Percentiles rank a stretch among this genome's conserved stretches.
phyloP scores from a whole-genome alignment of 176 grass and related monocot species.

The Thalia dealbata region DNA sequence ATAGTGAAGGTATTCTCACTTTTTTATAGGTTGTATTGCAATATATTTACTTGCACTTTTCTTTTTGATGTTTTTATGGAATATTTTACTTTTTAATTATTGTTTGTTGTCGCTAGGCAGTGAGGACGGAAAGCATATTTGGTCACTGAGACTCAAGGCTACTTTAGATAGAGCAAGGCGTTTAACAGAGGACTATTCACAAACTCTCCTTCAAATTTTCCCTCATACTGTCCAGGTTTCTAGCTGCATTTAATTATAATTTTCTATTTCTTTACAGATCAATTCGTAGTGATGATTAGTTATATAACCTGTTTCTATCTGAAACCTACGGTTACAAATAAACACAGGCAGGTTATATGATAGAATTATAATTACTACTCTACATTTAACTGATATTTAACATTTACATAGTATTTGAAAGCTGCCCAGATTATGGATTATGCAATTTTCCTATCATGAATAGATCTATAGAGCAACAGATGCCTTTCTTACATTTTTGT shows the following conservation, averaged over 20 bases:
- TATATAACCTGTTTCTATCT: not conserved
- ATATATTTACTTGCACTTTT: not conserved
- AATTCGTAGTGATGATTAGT: not conserved
- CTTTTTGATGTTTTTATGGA: not conserved
- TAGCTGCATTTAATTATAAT: not conserved
- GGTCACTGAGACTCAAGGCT: slow-evolving; percentile 82
- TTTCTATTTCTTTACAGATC: not conserved
- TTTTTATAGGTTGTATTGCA: not conserved
- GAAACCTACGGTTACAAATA: not conserved
- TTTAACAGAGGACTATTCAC: slow-evolving; percentile 91
- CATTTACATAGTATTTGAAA: not conserved
- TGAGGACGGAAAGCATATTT: slow-evolving; percentile 83
- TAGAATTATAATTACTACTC: not conserved
- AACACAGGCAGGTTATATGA: not conserved
- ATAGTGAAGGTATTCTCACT: slow-evolving; percentile 59
- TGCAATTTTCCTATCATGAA: not conserved
- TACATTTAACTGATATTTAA: not conserved
- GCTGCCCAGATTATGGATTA: not conserved
- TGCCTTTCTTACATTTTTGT: not conserved
- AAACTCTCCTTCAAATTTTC: slow-evolving; percentile 79
- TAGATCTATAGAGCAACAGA: not conserved
- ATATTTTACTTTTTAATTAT: slow-evolving; percentile 16
- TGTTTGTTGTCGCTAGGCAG: slow-evolving; percentile 35
- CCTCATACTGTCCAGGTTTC: slow-evolving; percentile 81
- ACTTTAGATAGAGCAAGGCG: slow-evolving; percentile 87